A percentile compares a stretch with the other conserved stretches of the same genome.
Conservation (phyloP, 2,329 filamentous ascomycete species). For the Boeremia lycopersici region DNA sequence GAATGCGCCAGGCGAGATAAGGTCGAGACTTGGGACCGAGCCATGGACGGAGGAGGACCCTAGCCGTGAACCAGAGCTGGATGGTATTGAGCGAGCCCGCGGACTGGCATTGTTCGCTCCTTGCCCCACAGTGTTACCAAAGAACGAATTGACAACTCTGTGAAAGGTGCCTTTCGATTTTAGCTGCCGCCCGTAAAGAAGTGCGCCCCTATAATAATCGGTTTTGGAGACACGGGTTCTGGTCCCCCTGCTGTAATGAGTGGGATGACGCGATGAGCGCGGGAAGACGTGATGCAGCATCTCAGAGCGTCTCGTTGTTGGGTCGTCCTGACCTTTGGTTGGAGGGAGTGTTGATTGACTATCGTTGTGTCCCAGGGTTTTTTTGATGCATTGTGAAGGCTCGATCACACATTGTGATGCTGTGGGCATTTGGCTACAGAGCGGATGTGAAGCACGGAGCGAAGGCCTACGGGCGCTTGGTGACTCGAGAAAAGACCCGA, state of each 20-base stretch:
- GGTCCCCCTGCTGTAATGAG: slow-evolving; percentile 1
- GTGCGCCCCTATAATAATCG: slow-evolving; percentile 15
- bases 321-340: background rate
- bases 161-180: slow-evolving; percentile 34
- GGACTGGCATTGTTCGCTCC: slow-evolving; percentile 4
- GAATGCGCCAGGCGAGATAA: slow-evolving; percentile 41
- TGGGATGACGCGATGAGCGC: slow-evolving; percentile 17
- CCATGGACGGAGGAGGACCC: slow-evolving; percentile 28
- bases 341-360: background rate
- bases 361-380: background rate
- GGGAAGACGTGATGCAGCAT: slow-evolving; percentile 34
- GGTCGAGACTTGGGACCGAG: slow-evolving; percentile 37
- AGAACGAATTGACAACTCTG: slow-evolving; percentile 36
- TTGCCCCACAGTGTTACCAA: slow-evolving; percentile 20
- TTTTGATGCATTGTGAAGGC: background rate
- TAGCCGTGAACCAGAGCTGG: slow-evolving; percentile 27
- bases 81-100: slow-evolving; percentile 24
- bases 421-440: slow-evolving; percentile 16
- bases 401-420: slow-evolving; percentile 2
- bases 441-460: slow-evolving; percentile 15
- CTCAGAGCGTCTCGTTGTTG: slow-evolving; percentile 26
- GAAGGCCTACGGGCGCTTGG: slow-evolving; percentile 19
- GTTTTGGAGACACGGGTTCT: slow-evolving; percentile 19
- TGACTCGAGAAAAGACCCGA: slow-evolving; percentile 26
- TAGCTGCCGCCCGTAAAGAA: slow-evolving; percentile 19